Evolutionary conservation across 2,329 filamentous ascomycete species (phyloP).

Genomic region (Colletotrichum lini): DNA sequence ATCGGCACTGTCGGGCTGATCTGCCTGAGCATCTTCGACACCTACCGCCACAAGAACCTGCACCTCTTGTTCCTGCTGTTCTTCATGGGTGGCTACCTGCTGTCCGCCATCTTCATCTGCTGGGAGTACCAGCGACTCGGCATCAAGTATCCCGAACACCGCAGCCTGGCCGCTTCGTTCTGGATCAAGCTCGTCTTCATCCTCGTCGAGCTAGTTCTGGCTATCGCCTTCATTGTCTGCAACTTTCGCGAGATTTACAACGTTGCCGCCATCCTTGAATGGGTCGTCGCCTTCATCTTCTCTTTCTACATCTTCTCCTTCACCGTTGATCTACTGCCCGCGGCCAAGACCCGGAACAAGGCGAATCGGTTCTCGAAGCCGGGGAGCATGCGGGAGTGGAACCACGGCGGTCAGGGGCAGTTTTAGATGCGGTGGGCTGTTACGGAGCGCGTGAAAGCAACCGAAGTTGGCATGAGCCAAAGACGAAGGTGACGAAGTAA

Average conservation of each 20-base stretch:
- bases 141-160: constrained; percentile 79
- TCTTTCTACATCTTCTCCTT: constrained; percentile 91
- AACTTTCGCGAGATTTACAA: constrained; percentile 67
- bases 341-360: constrained; percentile 71
- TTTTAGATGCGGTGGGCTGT: neutral
- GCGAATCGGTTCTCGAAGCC: constrained; percentile 37
- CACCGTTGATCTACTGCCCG: constrained; percentile 88
- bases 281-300: constrained; percentile 85
- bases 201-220: constrained; percentile 81
- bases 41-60: constrained; percentile 72
- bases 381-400: constrained; percentile 24
- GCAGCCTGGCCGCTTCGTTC: constrained; percentile 83
- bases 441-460: neutral
- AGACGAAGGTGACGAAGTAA: neutral
- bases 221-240: constrained; percentile 78
- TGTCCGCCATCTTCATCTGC: constrained; percentile 91
- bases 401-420: neutral
- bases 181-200: constrained; percentile 91
- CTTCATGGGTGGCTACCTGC: constrained; percentile 89
- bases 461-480: neutral
- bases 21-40: constrained; percentile 89
- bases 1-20: constrained; percentile 86
- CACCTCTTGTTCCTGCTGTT: constrained; percentile 85
- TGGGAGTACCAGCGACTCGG: constrained; percentile 91
- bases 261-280: constrained; percentile 83